A percentile compares a stretch with the other conserved stretches of the same genome.
phyloP scores from a whole-genome alignment of 2,329 filamentous ascomycete genomes.

The Fusarium scirpi region DNA sequence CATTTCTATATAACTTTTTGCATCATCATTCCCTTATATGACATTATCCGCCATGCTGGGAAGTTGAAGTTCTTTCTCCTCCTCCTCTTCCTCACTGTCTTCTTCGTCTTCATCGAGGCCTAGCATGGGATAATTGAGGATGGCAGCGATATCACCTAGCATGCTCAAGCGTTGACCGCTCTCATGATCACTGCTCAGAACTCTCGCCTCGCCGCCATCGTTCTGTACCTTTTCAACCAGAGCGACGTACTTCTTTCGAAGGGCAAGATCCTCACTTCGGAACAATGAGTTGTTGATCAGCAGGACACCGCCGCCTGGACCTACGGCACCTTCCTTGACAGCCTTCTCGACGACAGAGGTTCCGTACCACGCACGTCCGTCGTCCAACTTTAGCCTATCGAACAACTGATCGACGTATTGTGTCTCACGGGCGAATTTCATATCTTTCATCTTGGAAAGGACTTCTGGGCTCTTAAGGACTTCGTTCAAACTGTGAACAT shows the following conservation, averaged over 20 bases:
- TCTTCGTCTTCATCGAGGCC: conserved; percentile 81
- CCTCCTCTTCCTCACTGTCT: conserved; percentile 50
- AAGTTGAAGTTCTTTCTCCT: conserved; percentile 27
- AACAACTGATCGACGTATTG: conserved; percentile 87
- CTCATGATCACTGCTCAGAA: conserved; percentile 95
- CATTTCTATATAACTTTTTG: conserved; percentile 22
- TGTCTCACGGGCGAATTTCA: conserved; percentile 88
- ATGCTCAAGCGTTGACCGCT: conserved; percentile 88
- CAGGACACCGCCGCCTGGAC: conserved; percentile 79
- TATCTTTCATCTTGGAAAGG: conserved; percentile 80
- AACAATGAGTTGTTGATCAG: conserved; percentile 91
- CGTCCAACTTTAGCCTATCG: conserved; percentile 81
- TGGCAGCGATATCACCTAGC: conserved; percentile 87
- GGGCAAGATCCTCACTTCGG: conserved; percentile 80
- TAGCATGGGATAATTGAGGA: conserved; percentile 87
- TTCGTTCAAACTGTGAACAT: conserved; percentile 88
- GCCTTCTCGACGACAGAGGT: conserved; percentile 83
- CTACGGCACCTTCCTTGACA: conserved; percentile 88
- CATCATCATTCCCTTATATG: conserved; percentile 42
- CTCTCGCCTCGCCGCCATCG: conserved; percentile 85
- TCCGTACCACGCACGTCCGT: conserved; percentile 92
- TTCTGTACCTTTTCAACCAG: conserved; percentile 90
- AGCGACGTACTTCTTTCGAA: conserved; percentile 82
- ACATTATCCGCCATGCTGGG: conserved; percentile 46
- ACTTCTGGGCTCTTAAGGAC: conserved; percentile 86